Conservation (phyloP, 1,284 basidiomycete species). For the Marasmius fiardii region DNA sequence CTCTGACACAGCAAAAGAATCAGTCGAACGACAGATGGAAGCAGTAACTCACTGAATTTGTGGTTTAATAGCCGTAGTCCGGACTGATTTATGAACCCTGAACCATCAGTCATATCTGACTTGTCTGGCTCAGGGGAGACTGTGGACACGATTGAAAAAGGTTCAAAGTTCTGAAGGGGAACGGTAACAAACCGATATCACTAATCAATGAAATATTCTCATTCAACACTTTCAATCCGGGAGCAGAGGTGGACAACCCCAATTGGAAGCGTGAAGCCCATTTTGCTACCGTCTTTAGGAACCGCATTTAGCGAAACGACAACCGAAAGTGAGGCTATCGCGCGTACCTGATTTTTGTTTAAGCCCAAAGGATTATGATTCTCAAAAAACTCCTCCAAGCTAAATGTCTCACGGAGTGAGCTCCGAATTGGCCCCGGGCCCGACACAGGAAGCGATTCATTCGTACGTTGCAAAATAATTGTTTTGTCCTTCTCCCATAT, state of each 20-base stretch:
- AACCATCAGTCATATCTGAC: constrained; percentile 54
- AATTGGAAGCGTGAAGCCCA: constrained; percentile 46
- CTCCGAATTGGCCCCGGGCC: constrained; percentile 14
- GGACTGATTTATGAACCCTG: constrained; percentile 41
- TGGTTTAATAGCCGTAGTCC: constrained; percentile 28
- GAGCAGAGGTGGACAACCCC: constrained; percentile 35
- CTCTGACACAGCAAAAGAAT: constrained; percentile 10
- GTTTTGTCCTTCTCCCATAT: constrained; percentile 43
- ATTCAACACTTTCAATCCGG: constrained; percentile 23
- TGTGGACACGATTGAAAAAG: not conserved
- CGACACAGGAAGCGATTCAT: constrained; percentile 28
- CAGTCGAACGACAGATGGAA: constrained; percentile 18
- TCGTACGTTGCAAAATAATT: constrained; percentile 39
- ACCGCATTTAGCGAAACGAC: not conserved
- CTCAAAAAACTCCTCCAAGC: constrained; percentile 23
- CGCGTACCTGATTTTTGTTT: constrained; percentile 28
- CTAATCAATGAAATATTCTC: constrained; percentile 25
- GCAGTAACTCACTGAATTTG: not conserved
- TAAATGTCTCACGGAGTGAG: constrained; percentile 17
- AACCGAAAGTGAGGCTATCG: not conserved
- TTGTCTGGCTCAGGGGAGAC: constrained; percentile 18
- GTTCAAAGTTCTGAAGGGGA: constrained; percentile 2
- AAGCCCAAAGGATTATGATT: constrained; percentile 25
- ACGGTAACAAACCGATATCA: constrained; percentile 34
- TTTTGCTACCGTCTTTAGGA: constrained; percentile 44